Conservation (phyloP, 129 eudicot species). For the Silybum marianum region DNA sequence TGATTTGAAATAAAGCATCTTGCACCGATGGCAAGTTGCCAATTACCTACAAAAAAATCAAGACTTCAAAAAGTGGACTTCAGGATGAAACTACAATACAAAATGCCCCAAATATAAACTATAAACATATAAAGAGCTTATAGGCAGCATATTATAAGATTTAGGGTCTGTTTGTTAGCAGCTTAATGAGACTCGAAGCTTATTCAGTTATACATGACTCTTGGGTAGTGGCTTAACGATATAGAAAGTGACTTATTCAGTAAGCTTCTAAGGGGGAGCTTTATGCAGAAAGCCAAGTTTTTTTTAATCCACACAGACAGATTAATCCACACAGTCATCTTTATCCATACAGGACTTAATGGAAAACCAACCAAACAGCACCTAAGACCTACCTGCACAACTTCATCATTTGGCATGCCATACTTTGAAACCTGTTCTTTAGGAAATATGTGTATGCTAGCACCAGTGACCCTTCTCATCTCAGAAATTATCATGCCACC, state of each 20-base stretch:
- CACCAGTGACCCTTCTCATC: slow-evolving; percentile 62
- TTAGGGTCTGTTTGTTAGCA: no score
- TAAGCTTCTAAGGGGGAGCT: no score
- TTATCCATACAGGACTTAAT: no score
- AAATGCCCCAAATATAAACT: slow-evolving; percentile 2
- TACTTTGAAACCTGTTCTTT: slow-evolving; percentile 50
- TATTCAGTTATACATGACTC: no score
- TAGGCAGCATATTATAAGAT: neutral
- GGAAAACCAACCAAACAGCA: no score
- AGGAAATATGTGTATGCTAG: slow-evolving; percentile 56
- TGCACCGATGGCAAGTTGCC: slow-evolving; percentile 55
- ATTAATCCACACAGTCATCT: no score
- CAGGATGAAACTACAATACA: neutral
- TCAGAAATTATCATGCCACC: slow-evolving; percentile 55
- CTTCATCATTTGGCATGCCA: slow-evolving; percentile 54
- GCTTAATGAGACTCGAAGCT: no score
- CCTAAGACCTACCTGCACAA: slow-evolving; percentile 62
- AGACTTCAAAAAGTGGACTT: neutral
- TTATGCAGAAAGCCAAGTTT: no score
- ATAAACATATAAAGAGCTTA: neutral
- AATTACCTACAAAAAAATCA: slow-evolving; percentile 42
- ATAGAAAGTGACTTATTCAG: no score
- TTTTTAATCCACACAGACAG: no score
- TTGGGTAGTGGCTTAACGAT: no score
- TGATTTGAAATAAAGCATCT: slow-evolving; percentile 62